Percentiles rank a stretch among this genome's conserved stretches.
Conservation (phyloP, 164 flowering plant species). For the Litsea cubeba region DNA sequence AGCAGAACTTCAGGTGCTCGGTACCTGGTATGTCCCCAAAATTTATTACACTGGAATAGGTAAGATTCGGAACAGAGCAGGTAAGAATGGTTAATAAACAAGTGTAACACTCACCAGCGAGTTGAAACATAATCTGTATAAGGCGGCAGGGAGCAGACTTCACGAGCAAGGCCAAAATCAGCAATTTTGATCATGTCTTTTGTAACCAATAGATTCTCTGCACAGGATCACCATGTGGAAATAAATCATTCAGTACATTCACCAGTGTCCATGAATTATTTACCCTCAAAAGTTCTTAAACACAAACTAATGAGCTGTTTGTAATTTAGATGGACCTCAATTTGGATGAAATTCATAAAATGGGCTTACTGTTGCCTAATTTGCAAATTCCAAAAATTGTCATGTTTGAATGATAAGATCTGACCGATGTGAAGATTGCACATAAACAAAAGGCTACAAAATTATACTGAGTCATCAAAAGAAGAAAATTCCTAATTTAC, state of each 20-base stretch:
- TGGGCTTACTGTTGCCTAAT: neutral
- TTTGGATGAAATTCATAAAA: neutral
- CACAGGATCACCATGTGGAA: neutral
- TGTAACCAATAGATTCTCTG: constrained; percentile 80
- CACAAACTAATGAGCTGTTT: neutral
- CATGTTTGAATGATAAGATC: neutral
- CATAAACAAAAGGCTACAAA: neutral
- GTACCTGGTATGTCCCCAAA: constrained; percentile 49
- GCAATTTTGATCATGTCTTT: constrained; percentile 78
- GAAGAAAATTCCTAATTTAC: neutral
- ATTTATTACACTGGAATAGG: neutral
- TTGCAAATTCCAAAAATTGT: neutral
- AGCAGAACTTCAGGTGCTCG: constrained; percentile 97
- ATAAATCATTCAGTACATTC: neutral
- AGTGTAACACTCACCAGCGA: constrained; percentile 43
- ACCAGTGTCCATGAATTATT: neutral
- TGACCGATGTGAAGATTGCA: neutral
- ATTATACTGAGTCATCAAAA: too few relatives aligned
- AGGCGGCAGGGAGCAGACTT: constrained; percentile 71
- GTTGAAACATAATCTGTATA: constrained; percentile 89
- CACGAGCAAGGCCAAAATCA: constrained; percentile 99
- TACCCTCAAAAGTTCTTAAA: neutral
- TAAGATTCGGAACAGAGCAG: too few relatives aligned
- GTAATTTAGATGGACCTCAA: neutral
- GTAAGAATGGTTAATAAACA: neutral